These are phyloP conservation scores for Auriscalpium microsporum DNA, from an alignment of 768 basidiomycete genomes.

Conservation along the genomic window DNA sequence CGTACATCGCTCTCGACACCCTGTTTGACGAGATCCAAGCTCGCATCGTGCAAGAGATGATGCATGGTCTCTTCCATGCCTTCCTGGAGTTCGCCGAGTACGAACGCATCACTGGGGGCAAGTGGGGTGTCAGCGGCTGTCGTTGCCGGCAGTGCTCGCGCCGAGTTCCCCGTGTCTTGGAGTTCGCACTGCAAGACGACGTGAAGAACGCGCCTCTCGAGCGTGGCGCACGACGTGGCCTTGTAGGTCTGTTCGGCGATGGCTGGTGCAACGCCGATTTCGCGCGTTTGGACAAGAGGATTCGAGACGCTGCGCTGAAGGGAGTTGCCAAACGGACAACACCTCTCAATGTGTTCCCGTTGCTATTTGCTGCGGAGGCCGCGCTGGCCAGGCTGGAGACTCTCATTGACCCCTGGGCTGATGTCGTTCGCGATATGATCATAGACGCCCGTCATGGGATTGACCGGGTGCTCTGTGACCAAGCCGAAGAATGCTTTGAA, in stretches of 20 bases:
- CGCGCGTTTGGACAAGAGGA: slow-evolving; percentile 54
- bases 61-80: slow-evolving; percentile 83
- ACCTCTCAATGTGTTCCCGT: slow-evolving; percentile 55
- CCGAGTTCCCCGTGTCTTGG: slow-evolving; percentile 73
- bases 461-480: slow-evolving; percentile 50
- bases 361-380: slow-evolving; percentile 59
- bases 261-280: slow-evolving; percentile 85
- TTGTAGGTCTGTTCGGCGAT: slow-evolving; percentile 81
- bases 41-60: slow-evolving; percentile 79
- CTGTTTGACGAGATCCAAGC: slow-evolving; percentile 78
- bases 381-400: slow-evolving; percentile 46
- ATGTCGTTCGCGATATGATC: slow-evolving; percentile 59
- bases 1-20: slow-evolving; percentile 66
- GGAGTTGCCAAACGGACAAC: slow-evolving; percentile 65
- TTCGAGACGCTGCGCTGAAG: slow-evolving; percentile 60
- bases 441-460: slow-evolving; percentile 49
- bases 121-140: slow-evolving; percentile 81
- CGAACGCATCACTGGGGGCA: slow-evolving; percentile 61
- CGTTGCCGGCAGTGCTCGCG: slow-evolving; percentile 77
- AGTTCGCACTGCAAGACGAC: slow-evolving; percentile 71
- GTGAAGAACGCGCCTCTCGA: slow-evolving; percentile 68
- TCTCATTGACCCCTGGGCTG: slow-evolving; percentile 67
- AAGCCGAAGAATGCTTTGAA: slow-evolving; percentile 58
- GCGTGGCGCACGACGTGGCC: slow-evolving; percentile 59
- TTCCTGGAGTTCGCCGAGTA: slow-evolving; percentile 75